These are phyloP conservation scores for Insectozyma bohioensis DNA, from an alignment of 1,139 yeast species.

Conservation along the genomic window DNA sequence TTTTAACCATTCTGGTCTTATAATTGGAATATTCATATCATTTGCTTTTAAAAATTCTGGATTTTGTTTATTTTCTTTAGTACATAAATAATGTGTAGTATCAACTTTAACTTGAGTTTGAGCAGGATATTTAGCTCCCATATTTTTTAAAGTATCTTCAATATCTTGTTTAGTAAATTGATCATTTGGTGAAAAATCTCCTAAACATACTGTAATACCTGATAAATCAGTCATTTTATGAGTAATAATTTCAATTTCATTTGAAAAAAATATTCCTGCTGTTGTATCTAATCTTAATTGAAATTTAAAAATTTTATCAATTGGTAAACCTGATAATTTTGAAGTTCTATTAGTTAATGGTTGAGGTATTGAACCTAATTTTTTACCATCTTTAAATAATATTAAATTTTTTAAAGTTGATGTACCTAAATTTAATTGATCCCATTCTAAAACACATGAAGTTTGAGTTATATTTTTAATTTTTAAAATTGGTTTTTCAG, in stretches of 20 bases:
- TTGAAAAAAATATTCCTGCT: constrained; percentile 80
- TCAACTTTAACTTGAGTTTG: constrained; percentile 78
- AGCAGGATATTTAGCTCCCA: constrained; percentile 75
- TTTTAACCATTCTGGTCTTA: constrained; percentile 95
- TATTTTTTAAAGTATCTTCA: constrained; percentile 56
- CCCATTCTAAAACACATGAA: constrained; percentile 94
- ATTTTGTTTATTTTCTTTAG: constrained; percentile 57
- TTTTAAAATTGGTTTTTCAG: constrained; percentile 69
- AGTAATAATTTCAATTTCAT: constrained; percentile 68
- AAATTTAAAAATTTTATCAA: constrained; percentile 79
- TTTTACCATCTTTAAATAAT: constrained; percentile 74
- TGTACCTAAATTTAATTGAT: constrained; percentile 78
- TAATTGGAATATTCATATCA: constrained; percentile 87
- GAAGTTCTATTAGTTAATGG: constrained; percentile 80
- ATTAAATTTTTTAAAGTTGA: constrained; percentile 76
- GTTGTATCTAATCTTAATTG: constrained; percentile 82
- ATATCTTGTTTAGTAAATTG: constrained; percentile 62
- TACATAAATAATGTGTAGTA: constrained; percentile 91
- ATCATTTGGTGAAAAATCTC: constrained; percentile 67
- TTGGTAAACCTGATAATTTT: constrained; percentile 86
- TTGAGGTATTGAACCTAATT: constrained; percentile 83
- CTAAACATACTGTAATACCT: constrained; percentile 90
- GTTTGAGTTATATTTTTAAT: constrained; percentile 88
- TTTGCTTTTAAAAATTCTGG: constrained; percentile 74
- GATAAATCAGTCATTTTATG: constrained; percentile 96